Evolutionary conservation across 1,284 basidiomycete species (phyloP), one percentile per base, ranked within the genome.

Genomic region (Cryptococcus sp.): DNA sequence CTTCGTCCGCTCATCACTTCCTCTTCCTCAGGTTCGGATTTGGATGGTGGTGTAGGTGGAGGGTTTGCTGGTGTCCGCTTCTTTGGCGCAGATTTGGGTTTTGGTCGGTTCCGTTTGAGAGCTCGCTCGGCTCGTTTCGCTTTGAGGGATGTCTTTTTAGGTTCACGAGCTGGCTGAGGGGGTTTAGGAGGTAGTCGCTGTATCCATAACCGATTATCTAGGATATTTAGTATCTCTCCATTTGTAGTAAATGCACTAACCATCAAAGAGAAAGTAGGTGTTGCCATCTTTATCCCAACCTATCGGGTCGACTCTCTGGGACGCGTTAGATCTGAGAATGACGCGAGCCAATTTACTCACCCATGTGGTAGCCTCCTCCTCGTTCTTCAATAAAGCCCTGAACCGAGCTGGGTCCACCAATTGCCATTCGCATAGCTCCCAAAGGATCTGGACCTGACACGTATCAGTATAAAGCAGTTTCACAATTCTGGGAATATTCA

Each of bases 361-460:
- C 80, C 80, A 81, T 44, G 72, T 72, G 0, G 74, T 69, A 14
- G 78, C 71, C 6, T 81, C 80, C 4, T 79, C 79, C 49, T 82
- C 80, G 7, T 69, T 72, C 58, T 76, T 77, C 38, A 81, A 65
- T 15, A 80, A 66, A 15, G 76, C 78, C 48, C 81, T 67, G 58
- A 82, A 82, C 4, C 79, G 68, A 14, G 79, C 77, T 0, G 81
- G 77, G 52, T 81, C 79, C 45, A 67, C 67, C 60, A 82, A 67
- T 62, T 82, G 81, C 81, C 81, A 82, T 61, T 83, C 81, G 66
- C 80, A 81, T n/a, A 79, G 66, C 46, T 77, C 70, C 66, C 78
- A 73, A 11, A 80, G 63, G 1, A 74, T 72, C 44, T 72, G 64
- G 7, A 80, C 71, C 76, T 79, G 51, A 8, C 4, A 6, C 32